phyloP scores from a whole-genome alignment of 345 rosid species.

The Ceriops decandra region DNA sequence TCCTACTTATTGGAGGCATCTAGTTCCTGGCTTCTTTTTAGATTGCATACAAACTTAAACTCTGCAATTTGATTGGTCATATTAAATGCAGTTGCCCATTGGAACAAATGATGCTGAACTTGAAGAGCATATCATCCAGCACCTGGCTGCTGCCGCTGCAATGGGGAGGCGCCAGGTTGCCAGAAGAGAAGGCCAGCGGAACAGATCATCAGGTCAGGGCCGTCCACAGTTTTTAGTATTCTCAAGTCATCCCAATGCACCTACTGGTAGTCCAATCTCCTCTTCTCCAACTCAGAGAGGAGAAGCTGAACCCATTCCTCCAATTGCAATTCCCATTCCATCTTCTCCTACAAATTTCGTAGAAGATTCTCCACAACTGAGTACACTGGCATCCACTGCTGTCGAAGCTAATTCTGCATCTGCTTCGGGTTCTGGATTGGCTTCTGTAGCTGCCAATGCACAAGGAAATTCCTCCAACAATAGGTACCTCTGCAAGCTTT shows the following conservation, averaged over 20 bases:
- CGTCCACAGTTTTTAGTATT: constrained; percentile 76
- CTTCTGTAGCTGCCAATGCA: constrained; percentile 28
- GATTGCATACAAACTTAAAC: constrained; percentile 4
- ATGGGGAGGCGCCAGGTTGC: constrained; percentile 84
- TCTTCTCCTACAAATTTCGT: constrained; percentile 32
- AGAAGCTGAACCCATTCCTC: constrained; percentile 47
- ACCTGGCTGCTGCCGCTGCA: constrained; percentile 93
- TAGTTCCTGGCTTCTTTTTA: neutral
- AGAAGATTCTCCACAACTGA: constrained; percentile 44
- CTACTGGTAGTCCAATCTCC: constrained; percentile 45
- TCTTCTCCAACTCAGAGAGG: constrained; percentile 54
- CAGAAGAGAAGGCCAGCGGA: constrained; percentile 83
- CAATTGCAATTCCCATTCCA: constrained; percentile 37
- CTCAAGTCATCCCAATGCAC: constrained; percentile 54
- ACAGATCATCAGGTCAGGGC: constrained; percentile 63
- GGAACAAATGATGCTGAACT: constrained; percentile 80
- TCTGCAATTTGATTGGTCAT: neutral
- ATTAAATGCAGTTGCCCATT: constrained; percentile 57
- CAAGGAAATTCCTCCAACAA: constrained; percentile 28
- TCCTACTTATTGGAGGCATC: constrained; percentile 8
- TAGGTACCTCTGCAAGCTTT: constrained; percentile 36
- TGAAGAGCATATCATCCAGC: constrained; percentile 95
- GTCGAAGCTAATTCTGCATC: constrained; percentile 39
- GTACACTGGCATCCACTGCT: constrained; percentile 23
- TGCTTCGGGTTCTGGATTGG: constrained; percentile 50